Base-by-base conservation (phyloP, 805 yeast genomes). In the Hanseniaspora guilliermondii region DNA sequence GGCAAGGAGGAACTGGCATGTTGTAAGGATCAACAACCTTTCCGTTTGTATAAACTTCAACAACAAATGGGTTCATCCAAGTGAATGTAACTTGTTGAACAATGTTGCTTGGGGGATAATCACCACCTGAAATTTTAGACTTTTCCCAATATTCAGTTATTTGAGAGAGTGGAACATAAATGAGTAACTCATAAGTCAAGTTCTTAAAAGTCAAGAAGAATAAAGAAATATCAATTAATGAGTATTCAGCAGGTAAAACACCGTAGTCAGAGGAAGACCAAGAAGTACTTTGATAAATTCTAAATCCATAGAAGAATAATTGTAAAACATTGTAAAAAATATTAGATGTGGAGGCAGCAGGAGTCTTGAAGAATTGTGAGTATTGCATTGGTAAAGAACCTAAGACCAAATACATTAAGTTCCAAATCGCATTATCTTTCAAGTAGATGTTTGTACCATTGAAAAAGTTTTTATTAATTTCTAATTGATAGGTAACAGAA, bases 11-110 rank as follows among this genome's bases (percentile, higher is more conserved):
- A 27, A 68, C 60, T 2, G 77, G 76, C 55, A 76, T 61, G 47
- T 73, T 72, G 7, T 69, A 66, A 35, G 72, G 70, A 35, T 69
- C 70, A 9, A 65, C 63, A 4, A 76, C 61, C 35, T 71, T 68
- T 46, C 70, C 71, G 35, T 68, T 67, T 16, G 61, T 58, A 50
- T 69, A 72, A 0, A 76, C 70, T 53, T 70, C 70, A 16, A 60
- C 57, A 27, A 76, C 72, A 53, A 76, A 59, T 4, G 67, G 65
- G 58, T 74, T 75, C 76, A 76, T 71, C 77, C 78, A 75, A 21
- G 70, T 69, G 56, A 71, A 76, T 0, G 78, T 70, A 32, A 73
- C 58, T 40, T 66, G 62, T 14, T 73, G 71, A 41, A 73, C 60
- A n/a, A 64, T 55, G 54, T 67, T 62, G 19, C 58, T 61, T 19